Base-by-base conservation (phyloP, 495 filamentous ascomycete genomes). In the Xylaria cubensis region DNA sequence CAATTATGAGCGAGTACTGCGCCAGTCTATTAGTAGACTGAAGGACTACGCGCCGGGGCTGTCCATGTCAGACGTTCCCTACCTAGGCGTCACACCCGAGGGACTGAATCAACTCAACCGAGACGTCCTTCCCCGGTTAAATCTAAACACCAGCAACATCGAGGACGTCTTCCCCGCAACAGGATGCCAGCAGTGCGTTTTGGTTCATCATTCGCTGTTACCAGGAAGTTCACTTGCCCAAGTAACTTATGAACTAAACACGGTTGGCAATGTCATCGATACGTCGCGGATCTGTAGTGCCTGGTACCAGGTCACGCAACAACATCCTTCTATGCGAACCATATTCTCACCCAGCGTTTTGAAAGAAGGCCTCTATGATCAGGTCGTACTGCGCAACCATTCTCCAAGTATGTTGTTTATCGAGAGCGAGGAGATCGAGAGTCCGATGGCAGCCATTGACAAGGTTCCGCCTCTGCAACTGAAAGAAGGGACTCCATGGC, bases 161-260 rank as follows among this genome's bases (percentile, higher is more conserved):
- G 81, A 93, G 76, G 80, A 82, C 9, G 78, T 85, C 24, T 93
- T 92, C 70, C 90, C 90, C 4, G 91, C 88, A 68, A 90, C 91
- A 9, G 86, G 87, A 2, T 89, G 91, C 76, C 92, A 94, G 73
- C 86, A 92, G 73, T 90, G 87, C 44, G 87, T 93, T 24, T 75
- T 93, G 10, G 86, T 92, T 46, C 89, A 88, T 64, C 88, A 87
- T 13, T 81, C 86, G 34, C 81, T 88, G 42, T 81, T 89, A 56
- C 85, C 84, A 17, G 87, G 86, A 7, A 83, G 88, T 56, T 92
- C 91, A 73, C 88, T 88, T 21, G 83, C 89, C 4, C 85, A 90
- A 67, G 87, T 85, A 62, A 90, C 90, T 0, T 91, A 89, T 71
- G 87, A 90, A 69, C 84, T 93, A 34, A 80, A 74, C 64, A 78